Evolutionary conservation across 805 yeast genomes (phyloP).

Genomic region (Candida gorgasii): DNA sequence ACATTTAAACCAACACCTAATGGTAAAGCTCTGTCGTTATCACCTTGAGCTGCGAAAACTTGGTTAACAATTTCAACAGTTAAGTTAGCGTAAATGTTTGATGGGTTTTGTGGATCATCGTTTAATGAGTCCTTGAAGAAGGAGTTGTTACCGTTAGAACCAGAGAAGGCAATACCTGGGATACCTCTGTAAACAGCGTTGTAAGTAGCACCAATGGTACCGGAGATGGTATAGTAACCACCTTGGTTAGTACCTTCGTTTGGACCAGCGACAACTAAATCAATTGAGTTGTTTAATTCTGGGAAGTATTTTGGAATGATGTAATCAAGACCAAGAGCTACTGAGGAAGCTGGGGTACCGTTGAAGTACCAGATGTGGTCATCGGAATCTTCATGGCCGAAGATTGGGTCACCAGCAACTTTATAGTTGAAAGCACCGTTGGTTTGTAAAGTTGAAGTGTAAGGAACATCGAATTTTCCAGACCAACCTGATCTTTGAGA

Average conservation of each 20-base stretch:
- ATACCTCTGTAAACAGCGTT: slow-evolving; percentile 48
- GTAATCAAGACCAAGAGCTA: slow-evolving; percentile 49
- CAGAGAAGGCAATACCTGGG: slow-evolving; percentile 55
- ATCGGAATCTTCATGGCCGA: slow-evolving; percentile 48
- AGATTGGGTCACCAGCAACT: slow-evolving; percentile 50
- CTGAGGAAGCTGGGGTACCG: slow-evolving; percentile 56
- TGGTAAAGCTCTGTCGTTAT: slow-evolving; percentile 40
- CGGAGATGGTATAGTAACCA: slow-evolving; percentile 43
- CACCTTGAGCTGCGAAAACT: slow-evolving; percentile 40
- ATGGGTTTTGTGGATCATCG: slow-evolving; percentile 40
- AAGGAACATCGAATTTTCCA: slow-evolving; percentile 49
- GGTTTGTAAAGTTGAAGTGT: slow-evolving; percentile 27
- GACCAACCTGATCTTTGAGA: slow-evolving; percentile 55
- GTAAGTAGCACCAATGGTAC: slow-evolving; percentile 55
- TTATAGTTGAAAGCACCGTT: slow-evolving; percentile 50
- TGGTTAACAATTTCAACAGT: slow-evolving; percentile 40
- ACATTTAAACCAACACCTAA: slow-evolving; percentile 48
- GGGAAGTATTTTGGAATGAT: slow-evolving; percentile 47
- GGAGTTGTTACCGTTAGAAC: slow-evolving; percentile 50
- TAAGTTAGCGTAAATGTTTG: slow-evolving; percentile 46
- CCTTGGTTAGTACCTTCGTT: slow-evolving; percentile 53
- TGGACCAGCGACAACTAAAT: slow-evolving; percentile 53
- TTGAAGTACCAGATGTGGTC: slow-evolving; percentile 53
- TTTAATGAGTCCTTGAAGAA: slow-evolving; percentile 47
- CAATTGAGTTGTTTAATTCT: slow-evolving; percentile 37